A percentile compares a stretch with the other conserved stretches of the same genome.
phyloP scores from a whole-genome alignment of 106 monocot genomes.

The Vanilla planifolia region DNA sequence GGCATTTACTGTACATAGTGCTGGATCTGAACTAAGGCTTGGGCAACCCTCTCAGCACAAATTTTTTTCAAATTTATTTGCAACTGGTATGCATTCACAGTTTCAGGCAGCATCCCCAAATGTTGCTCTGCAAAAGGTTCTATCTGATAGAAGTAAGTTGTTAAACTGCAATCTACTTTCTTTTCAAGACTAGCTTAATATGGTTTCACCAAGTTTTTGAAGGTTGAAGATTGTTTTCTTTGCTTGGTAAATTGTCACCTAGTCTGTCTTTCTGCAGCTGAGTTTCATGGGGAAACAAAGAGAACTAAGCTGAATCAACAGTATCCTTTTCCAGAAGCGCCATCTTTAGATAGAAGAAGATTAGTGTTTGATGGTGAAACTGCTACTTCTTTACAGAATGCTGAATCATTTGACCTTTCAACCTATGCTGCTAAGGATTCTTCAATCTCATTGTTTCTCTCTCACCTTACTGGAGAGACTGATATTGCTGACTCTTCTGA shows the following conservation, averaged over 20 bases:
- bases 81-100: slow-evolving; percentile 16
- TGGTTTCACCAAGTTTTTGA: neutral
- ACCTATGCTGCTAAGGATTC: slow-evolving; percentile 37
- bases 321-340: slow-evolving; percentile 10
- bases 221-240: neutral
- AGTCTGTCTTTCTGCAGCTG: slow-evolving; percentile 33
- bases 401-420: slow-evolving; percentile 20
- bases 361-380: slow-evolving; percentile 13
- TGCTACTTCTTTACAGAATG: slow-evolving; percentile 1
- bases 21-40: slow-evolving; percentile 57
- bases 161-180: neutral
- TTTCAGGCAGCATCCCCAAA: slow-evolving; percentile 15
- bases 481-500: slow-evolving; percentile 22
- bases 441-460: slow-evolving; percentile 67
- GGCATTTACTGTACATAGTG: neutral
- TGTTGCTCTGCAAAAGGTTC: slow-evolving; percentile 13
- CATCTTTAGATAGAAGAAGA: slow-evolving; percentile 9
- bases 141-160: slow-evolving; percentile 28
- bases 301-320: slow-evolving; percentile 13
- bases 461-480: slow-evolving; percentile 55
- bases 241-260: slow-evolving; percentile 3
- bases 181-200: neutral
- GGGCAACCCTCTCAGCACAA: slow-evolving; percentile 67
- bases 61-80: slow-evolving; percentile 12
- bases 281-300: slow-evolving; percentile 12